A percentile compares a stretch with the other conserved stretches of the same genome.
Conservation (phyloP, 768 basidiomycete species). For the Collybiopsis confluens region DNA sequence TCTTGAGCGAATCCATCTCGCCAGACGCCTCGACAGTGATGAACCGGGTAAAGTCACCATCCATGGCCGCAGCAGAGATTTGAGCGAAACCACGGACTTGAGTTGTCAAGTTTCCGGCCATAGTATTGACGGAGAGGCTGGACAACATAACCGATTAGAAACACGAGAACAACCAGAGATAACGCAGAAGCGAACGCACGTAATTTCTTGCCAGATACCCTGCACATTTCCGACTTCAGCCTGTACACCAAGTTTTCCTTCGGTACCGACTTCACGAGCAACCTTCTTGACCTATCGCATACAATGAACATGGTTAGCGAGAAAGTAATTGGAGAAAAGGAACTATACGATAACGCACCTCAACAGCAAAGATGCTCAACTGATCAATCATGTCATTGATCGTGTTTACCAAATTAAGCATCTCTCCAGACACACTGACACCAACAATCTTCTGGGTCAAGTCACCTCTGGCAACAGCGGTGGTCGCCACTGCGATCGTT, state of each 20-base stretch:
- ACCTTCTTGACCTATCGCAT: conserved; percentile 91
- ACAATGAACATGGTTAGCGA: conserved; percentile 47
- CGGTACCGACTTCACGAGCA: conserved; percentile 94
- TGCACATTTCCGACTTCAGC: conserved; percentile 96
- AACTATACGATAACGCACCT: conserved; percentile 20
- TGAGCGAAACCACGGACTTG: conserved; percentile 99
- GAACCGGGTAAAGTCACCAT: conserved; percentile 97
- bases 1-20: conserved; percentile 99
- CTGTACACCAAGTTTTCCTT: conserved; percentile 97
- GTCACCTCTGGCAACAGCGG: conserved; percentile 91
- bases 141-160: too few species aligned
- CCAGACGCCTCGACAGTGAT: conserved; percentile 98
- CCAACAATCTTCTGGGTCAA: conserved; percentile 91
- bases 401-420: conserved; percentile 90
- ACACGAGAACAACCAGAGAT: neutral
- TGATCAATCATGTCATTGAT: conserved; percentile 85
- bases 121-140: conserved; percentile 94
- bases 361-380: conserved; percentile 50
- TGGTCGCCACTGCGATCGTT: conserved; percentile 31
- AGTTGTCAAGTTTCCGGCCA: conserved; percentile 95
- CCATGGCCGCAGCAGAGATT: conserved; percentile 97
- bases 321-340: neutral
- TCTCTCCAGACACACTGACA: conserved; percentile 92
- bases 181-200: conserved; percentile 47
- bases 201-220: conserved; percentile 98